Conservation (phyloP, 441 rosid species). For the Monsonia emarginata region DNA sequence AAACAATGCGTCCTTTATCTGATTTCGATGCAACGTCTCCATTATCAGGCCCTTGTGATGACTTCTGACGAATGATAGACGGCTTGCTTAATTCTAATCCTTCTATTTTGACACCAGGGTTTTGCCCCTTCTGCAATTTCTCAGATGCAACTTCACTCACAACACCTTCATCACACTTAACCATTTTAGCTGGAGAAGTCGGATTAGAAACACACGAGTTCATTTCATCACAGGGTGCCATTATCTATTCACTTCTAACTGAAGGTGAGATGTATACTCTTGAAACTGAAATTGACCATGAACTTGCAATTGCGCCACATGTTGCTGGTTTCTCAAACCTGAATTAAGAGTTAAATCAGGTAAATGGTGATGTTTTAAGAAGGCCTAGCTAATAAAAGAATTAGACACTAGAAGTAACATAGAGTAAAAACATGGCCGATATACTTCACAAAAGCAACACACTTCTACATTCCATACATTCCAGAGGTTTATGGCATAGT, state of each 20-base stretch:
- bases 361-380: background rate
- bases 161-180: slow-evolving; percentile 29
- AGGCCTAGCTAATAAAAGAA: background rate
- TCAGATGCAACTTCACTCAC: slow-evolving; percentile 26
- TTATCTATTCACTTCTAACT: background rate
- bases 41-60: slow-evolving; percentile 20
- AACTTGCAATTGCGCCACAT: slow-evolving; percentile 15
- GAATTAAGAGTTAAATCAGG: slow-evolving; percentile 6
- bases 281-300: slow-evolving; percentile 14
- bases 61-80: slow-evolving; percentile 21
- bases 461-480: too few species aligned
- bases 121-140: slow-evolving; percentile 24
- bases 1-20: slow-evolving; percentile 33
- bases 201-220: slow-evolving; percentile 20
- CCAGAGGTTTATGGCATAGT: background rate
- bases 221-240: slow-evolving; percentile 18
- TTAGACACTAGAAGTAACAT: background rate
- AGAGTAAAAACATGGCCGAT: background rate
- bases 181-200: slow-evolving; percentile 28
- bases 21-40: slow-evolving; percentile 19
- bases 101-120: slow-evolving; percentile 9
- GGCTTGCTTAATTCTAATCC: slow-evolving; percentile 20
- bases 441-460: background rate
- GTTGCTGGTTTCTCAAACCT: slow-evolving; percentile 23
- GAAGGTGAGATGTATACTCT: slow-evolving; percentile 5